Evolutionary conservation across 2,329 filamentous ascomycete genomes (phyloP).

Genomic region (Taxawa tesnikishii): DNA sequence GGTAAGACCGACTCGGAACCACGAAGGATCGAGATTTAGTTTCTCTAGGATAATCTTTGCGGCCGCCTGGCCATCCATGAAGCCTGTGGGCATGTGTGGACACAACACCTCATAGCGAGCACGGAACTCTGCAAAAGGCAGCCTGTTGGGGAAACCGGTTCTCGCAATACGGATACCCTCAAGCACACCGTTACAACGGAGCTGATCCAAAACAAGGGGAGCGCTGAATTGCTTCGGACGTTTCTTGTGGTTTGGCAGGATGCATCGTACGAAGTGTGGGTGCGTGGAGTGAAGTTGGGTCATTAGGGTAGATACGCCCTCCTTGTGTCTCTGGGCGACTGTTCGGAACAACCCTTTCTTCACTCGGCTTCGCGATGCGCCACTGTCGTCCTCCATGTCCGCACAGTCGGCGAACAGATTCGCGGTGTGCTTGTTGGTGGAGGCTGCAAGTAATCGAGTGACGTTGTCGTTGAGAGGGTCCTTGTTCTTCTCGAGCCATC

Average conservation of each 20-base stretch:
- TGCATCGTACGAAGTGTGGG: conserved; percentile 95
- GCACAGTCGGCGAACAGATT: conserved; percentile 79
- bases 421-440: conserved; percentile 71
- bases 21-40: conserved; percentile 68
- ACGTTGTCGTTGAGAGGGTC: conserved; percentile 96
- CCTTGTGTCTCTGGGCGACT: conserved; percentile 92
- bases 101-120: conserved; percentile 94
- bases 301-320: conserved; percentile 96
- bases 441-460: conserved; percentile 73
- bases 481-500: conserved; percentile 98
- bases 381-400: conserved; percentile 62
- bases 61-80: conserved; percentile 78
- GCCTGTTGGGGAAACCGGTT: conserved; percentile 89
- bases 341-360: conserved; percentile 97
- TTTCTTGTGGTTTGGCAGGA: conserved; percentile 97
- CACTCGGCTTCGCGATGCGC: conserved; percentile 62
- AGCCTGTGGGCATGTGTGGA: conserved; percentile 73
- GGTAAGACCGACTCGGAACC: conserved; percentile 87
- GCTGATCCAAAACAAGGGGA: conserved; percentile 85
- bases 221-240: conserved; percentile 84
- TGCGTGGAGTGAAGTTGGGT: conserved; percentile 87
- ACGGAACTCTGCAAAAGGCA: conserved; percentile 86
- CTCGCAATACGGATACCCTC: conserved; percentile 95
- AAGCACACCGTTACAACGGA: conserved; percentile 98
- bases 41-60: conserved; percentile 81